Base-by-base conservation (phyloP, 2,329 filamentous ascomycete genomes). In the Calcarisporium arbuscula region DNA sequence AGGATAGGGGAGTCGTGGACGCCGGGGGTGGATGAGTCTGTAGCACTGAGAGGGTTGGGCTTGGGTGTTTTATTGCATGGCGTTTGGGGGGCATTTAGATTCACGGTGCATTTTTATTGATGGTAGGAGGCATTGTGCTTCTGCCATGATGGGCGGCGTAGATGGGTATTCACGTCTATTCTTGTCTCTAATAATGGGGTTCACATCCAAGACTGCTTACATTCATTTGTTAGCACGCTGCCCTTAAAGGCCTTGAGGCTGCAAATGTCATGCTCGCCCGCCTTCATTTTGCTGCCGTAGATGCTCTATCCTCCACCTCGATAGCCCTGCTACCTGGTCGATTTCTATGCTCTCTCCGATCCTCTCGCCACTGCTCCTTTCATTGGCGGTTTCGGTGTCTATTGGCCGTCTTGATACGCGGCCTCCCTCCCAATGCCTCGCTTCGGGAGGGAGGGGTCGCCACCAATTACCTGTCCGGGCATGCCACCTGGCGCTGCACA, bases 1-100 rank as follows among this genome's bases (percentile, higher is more conserved):
- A 72, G 82, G 47, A 92, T 98, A 57, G 92, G 88, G 21, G 84
- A 90, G 52, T 64, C 64, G 2, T 98, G 92, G 89, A 74, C 73
- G 37, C 86, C 88, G 1, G 87, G 87, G 8, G 67, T 84, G 32
- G n/a, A 67, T 68, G 40, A 73, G 47, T 40, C 58, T 85, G 39
- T 85, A 56, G 70, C 19, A 22, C 39, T 14, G 14, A n/a, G n/a
- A 22, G 30, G 36, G 36, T 39, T 45, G 26, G 39, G 17, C n/a
- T 30, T 32, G 35, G 28, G 22, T 40, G 28, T 41, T 41, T 39
- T 39, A 43, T 42, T 45, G 40, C 39, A 47, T 41, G 47, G 51
- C 49, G 46, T 52, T 50, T 37, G 40, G 50, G 50, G 35, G 14
- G 6, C n/a, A 16, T 29, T 6, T 12, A 17, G 29, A 20, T 23